Evolutionary conservation across 2,329 filamentous ascomycete genomes (phyloP).

Genomic region (Apiospora arundinis): DNA sequence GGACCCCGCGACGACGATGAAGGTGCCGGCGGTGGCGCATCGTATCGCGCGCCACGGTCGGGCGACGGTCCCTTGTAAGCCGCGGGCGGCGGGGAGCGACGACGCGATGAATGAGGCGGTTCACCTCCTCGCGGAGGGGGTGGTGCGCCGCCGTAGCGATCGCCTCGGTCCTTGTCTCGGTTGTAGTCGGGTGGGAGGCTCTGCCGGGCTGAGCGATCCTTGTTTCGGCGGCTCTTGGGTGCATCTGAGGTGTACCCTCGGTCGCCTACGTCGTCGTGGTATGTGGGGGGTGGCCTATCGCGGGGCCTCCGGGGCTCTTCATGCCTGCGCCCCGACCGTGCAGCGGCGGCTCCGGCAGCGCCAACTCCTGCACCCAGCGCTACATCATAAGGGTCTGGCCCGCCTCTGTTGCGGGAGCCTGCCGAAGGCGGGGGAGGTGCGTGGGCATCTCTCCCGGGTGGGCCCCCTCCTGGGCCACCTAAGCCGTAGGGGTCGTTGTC

Average conservation of each 20-base stretch:
- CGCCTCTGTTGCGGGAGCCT: neutral
- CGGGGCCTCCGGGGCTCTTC: neutral
- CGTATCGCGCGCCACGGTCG: neutral
- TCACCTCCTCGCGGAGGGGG: neutral
- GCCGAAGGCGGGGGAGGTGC: neutral
- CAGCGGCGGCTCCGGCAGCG: neutral
- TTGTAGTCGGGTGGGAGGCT: conserved; percentile 5
- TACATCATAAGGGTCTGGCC: neutral
- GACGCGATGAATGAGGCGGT: neutral
- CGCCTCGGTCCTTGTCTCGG: neutral
- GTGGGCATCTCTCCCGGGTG: neutral
- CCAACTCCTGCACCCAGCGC: neutral
- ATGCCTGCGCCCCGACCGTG: neutral
- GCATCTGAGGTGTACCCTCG: conserved; percentile 13
- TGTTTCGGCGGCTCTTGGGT: conserved; percentile 19
- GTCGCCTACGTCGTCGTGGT: neutral
- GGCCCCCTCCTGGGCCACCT: neutral
- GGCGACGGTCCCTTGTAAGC: neutral
- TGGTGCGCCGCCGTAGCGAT: neutral
- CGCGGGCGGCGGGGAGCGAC: neutral
- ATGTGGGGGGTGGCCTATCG: neutral
- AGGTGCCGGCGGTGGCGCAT: neutral
- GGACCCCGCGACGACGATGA: neutral
- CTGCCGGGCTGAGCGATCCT: conserved; percentile 4
- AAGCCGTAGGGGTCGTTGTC: neutral